A percentile compares a stretch with the other conserved stretches of the same genome.
These are phyloP conservation scores for Rubia balearica DNA, from an alignment of 305 asterid genomes.

Conservation along the genomic window DNA sequence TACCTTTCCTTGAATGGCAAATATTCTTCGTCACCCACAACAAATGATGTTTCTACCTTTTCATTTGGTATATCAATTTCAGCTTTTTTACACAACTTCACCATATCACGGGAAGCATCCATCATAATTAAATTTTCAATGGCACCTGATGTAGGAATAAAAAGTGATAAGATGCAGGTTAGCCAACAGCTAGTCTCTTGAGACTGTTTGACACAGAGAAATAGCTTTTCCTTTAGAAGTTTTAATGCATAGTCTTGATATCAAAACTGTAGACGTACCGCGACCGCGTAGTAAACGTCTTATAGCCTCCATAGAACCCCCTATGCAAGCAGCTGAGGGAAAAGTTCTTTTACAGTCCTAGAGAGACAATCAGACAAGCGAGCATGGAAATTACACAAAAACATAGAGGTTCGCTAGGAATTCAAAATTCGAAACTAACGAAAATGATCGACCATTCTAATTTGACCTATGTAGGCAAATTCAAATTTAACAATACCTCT, in stretches of 20 bases:
- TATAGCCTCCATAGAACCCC: slow-evolving; percentile 80
- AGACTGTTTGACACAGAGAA: not conserved
- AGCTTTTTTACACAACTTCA: slow-evolving; percentile 54
- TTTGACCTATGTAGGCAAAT: not conserved
- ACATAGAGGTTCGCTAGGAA: not conserved
- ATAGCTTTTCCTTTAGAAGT: not conserved
- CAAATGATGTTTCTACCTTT: slow-evolving; percentile 57
- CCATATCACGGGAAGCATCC: slow-evolving; percentile 85
- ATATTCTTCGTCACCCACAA: slow-evolving; percentile 85
- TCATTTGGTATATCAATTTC: slow-evolving; percentile 46
- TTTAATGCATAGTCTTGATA: not conserved
- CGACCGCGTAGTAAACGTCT: slow-evolving; percentile 66
- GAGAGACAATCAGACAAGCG: slow-evolving; percentile 18
- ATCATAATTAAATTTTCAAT: slow-evolving; percentile 75
- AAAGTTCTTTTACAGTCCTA: slow-evolving; percentile 83
- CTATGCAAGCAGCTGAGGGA: slow-evolving; percentile 74
- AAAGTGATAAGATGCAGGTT: not conserved
- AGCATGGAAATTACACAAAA: not conserved
- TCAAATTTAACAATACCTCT: slow-evolving; percentile 42
- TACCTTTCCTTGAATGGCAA: slow-evolving; percentile 81
- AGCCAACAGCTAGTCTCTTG: not conserved
- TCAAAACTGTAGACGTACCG: slow-evolving; percentile 36
- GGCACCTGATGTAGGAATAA: slow-evolving; percentile 50
- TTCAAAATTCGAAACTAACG: not conserved
- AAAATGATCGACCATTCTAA: not conserved